Conservation (phyloP, 2,329 filamentous ascomycete species). For the Decorospora gaudefroyi region DNA sequence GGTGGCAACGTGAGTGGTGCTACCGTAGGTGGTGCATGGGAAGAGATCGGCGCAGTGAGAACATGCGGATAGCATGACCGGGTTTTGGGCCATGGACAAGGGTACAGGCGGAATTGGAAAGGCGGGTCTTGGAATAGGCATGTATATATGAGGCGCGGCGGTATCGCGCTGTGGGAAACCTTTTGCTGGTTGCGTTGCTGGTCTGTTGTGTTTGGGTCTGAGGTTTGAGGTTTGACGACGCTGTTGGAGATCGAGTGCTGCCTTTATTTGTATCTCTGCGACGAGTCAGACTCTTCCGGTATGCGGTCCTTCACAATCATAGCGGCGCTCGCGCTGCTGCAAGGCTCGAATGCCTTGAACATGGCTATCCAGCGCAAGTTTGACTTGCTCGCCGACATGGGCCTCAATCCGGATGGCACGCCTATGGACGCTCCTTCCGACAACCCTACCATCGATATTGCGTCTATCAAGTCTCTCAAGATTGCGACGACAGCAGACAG, state of each 20-base stretch:
- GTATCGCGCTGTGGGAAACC: background rate
- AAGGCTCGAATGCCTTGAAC: conserved; percentile 28
- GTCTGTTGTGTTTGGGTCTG: background rate
- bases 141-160: conserved; percentile 1
- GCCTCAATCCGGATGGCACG: conserved; percentile 40
- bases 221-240: background rate
- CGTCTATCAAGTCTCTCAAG: conserved; percentile 10
- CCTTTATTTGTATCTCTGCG: conserved; percentile 1
- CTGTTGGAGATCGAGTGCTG: background rate
- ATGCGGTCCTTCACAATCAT: conserved; percentile 33
- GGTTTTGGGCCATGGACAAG: background rate
- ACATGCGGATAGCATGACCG: background rate
- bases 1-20: no score
- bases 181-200: background rate
- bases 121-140: background rate
- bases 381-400: conserved; percentile 39
- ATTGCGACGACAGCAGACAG: conserved; percentile 3
- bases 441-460: background rate
- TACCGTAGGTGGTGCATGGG: background rate
- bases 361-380: conserved; percentile 29
- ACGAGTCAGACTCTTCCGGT: conserved; percentile 2
- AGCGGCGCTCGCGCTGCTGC: conserved; percentile 33
- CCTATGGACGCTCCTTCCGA: conserved; percentile 23
- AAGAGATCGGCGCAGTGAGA: background rate
- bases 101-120: background rate